These are phyloP conservation scores for Neobulgaria alba DNA, from an alignment of 2,329 filamentous ascomycete species.

Conservation along the genomic window DNA sequence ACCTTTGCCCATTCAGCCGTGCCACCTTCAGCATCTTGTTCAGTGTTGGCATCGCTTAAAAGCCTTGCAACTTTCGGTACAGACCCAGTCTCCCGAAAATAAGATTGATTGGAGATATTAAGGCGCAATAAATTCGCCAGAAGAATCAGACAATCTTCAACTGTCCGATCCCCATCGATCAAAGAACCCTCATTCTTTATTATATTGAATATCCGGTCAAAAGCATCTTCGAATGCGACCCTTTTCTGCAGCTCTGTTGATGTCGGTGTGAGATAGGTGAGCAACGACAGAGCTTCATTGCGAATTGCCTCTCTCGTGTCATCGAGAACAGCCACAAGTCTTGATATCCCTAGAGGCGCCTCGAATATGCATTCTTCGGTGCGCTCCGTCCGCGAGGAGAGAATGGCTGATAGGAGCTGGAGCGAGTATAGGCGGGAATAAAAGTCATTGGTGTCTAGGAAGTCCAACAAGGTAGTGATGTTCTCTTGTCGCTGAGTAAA, in stretches of 20 bases:
- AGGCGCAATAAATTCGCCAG: constrained; percentile 80
- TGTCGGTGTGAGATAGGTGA: constrained; percentile 79
- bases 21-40: constrained; percentile 45
- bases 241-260: constrained; percentile 89
- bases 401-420: constrained; percentile 80
- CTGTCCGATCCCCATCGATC: constrained; percentile 71
- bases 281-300: constrained; percentile 77
- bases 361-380: constrained; percentile 92
- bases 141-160: constrained; percentile 88
- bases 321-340: constrained; percentile 75
- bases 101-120: constrained; percentile 86
- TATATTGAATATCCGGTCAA: constrained; percentile 76
- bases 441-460: constrained; percentile 80
- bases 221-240: constrained; percentile 90
- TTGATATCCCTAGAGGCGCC: constrained; percentile 79
- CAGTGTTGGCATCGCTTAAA: constrained; percentile 50
- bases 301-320: constrained; percentile 80
- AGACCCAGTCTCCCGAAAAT: constrained; percentile 85
- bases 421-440: constrained; percentile 87
- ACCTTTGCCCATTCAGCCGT: constrained; percentile 66
- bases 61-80: constrained; percentile 64
- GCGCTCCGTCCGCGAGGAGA: constrained; percentile 75
- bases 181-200: constrained; percentile 77
- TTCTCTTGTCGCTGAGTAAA: constrained; percentile 98
- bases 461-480: constrained; percentile 79